These are phyloP conservation scores for Dactylorhiza incarnata DNA, from an alignment of 106 monocot species.

Conservation along the genomic window DNA sequence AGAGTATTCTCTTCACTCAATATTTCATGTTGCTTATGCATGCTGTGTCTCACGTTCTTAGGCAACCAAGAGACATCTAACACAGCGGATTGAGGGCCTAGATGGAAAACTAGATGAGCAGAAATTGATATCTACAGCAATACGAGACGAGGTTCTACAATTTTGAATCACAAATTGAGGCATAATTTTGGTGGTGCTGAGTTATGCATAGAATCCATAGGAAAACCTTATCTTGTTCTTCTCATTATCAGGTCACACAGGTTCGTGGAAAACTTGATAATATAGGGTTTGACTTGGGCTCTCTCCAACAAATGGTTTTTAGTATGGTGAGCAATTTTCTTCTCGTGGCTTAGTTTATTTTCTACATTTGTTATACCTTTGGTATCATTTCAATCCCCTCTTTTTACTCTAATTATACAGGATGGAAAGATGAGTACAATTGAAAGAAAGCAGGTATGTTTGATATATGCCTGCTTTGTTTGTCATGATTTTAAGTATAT, in stretches of 20 bases:
- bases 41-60: constrained; percentile 4
- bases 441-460: constrained; percentile 75
- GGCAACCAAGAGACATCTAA: constrained; percentile 26
- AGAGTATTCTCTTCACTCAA: background rate
- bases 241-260: constrained; percentile 11
- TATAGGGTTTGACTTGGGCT: constrained; percentile 16
- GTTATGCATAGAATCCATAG: background rate
- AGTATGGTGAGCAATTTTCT: constrained; percentile 13
- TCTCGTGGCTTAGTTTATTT: background rate
- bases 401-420: constrained; percentile 22
- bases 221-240: background rate
- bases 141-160: constrained; percentile 16
- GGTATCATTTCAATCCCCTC: background rate
- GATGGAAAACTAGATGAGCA: constrained; percentile 31
- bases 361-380: background rate
- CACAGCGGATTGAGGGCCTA: constrained; percentile 25
- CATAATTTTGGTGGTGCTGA: background rate
- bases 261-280: constrained; percentile 19
- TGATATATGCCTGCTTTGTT: background rate
- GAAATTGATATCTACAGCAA: constrained; percentile 19
- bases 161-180: too few species aligned
- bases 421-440: constrained; percentile 74
- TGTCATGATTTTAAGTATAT: too few species aligned
- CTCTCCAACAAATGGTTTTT: constrained; percentile 14
- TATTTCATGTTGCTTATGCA: background rate